A percentile compares a stretch with the other conserved stretches of the same genome.
phyloP scores from a whole-genome alignment of 306 rosid species.

The Prunus campanulata region DNA sequence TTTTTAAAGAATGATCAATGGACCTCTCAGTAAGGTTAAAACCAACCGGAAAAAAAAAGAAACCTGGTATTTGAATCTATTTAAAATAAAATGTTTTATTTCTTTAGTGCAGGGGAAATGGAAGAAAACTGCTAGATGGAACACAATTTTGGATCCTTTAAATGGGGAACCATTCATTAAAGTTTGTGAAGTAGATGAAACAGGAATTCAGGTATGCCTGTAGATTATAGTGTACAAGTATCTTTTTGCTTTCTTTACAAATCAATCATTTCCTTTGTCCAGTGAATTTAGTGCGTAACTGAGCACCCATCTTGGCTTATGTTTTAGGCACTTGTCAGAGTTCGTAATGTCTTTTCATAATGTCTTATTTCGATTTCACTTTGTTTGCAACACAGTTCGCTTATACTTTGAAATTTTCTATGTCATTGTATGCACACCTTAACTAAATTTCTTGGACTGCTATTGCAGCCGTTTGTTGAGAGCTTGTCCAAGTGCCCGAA shows the following conservation, averaged over 20 bases:
- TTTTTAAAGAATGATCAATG: background rate
- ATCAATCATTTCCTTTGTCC: slow-evolving; percentile 14
- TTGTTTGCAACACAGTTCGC: background rate
- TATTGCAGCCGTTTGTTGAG: slow-evolving; percentile 74
- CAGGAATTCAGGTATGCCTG: slow-evolving; percentile 64
- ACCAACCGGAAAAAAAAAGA: background rate
- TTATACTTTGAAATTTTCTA: slow-evolving; percentile 9
- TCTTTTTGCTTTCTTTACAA: slow-evolving; percentile 17
- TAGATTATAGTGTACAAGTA: background rate
- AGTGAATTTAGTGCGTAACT: background rate
- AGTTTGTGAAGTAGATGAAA: slow-evolving; percentile 85
- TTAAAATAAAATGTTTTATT: slow-evolving; percentile 14
- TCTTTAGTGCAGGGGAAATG: slow-evolving; percentile 94
- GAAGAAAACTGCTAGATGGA: slow-evolving; percentile 61
- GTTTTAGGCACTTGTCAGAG: background rate
- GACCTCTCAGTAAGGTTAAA: background rate
- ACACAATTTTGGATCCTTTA: slow-evolving; percentile 76
- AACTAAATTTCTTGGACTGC: slow-evolving; percentile 18
- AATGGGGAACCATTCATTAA: slow-evolving; percentile 93
- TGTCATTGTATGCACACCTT: background rate
- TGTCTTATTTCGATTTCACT: background rate
- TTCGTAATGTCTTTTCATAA: background rate
- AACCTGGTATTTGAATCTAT: background rate
- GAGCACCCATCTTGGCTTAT: background rate
- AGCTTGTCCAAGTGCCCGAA: slow-evolving; percentile 90